Base-by-base conservation (phyloP, 2,329 filamentous ascomycete species). In the Amylocarpus encephaloides region DNA sequence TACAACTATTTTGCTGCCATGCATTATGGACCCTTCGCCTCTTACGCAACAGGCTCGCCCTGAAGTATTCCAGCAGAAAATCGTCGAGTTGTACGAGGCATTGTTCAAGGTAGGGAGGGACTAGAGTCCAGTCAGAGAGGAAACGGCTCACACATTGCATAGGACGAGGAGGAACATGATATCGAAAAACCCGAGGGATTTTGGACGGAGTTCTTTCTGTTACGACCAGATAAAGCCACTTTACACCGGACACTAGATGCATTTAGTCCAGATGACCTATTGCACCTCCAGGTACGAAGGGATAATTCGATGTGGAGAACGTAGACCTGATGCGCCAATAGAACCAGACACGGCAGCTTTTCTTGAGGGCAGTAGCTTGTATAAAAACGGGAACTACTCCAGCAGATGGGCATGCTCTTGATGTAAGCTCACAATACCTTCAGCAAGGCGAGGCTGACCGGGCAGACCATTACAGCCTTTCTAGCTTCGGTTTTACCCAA, bases 161-260 rank as follows among this genome's bases (percentile, higher is more conserved):
- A 58, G 62, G 62, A 86, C 71, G 80, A 85, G 57, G 78, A 82
- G 48, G 78, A 86, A 48, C 16, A 13, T 53, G 78, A 82, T 52
- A 69, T 73, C 46, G 85, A 90, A 26, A 85, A 85, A 55, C 80
- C 88, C 0, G 89, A 95, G 53, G 92, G 90, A 39, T 98, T 96
- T 71, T 98, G 93, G 93, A 79, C 82, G 59, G 93, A 96, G 70
- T 90, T 98, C 71, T 98, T 98, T 68, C 78, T 98, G 34, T 76
- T 96, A 51, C 83, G 83, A 56, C 91, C 92, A 18, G 89, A 96
- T 65, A 77, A 80, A 48, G 67, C 74, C 4, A 78, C 82, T 43
- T 72, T 98, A 57, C 79, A 81, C 65, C 73, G 71, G 44, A 78
- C 90, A 43, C 73, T 98, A 54, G 79, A 83, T 56, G 73, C 77